A percentile compares a stretch with the other conserved stretches of the same genome.
These are phyloP conservation scores for Candida vartiovaarae DNA, from an alignment of 805 yeast genomes.

Conservation along the genomic window DNA sequence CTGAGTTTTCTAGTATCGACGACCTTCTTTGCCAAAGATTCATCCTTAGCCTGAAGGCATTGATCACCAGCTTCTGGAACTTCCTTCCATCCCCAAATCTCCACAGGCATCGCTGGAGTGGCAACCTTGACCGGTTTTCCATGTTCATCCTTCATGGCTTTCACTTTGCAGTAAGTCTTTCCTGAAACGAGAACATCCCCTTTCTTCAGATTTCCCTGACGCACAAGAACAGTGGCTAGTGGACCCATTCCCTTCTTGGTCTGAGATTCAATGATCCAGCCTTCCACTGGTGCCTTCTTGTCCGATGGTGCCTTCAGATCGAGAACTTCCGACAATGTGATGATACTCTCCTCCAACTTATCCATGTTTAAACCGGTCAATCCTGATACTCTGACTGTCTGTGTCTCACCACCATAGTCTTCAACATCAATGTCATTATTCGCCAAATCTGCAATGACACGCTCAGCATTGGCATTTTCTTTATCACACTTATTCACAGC, in stretches of 20 bases:
- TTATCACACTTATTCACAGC: constrained; percentile 92
- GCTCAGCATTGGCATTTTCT: constrained; percentile 65
- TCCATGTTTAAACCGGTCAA: constrained; percentile 88
- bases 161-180: constrained; percentile 75
- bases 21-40: constrained; percentile 69
- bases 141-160: constrained; percentile 66
- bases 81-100: constrained; percentile 90
- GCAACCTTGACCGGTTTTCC: constrained; percentile 61
- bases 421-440: constrained; percentile 77
- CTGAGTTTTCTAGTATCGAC: constrained; percentile 59
- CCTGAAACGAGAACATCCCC: constrained; percentile 85
- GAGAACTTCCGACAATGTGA: constrained; percentile 74
- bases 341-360: constrained; percentile 80
- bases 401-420: constrained; percentile 93
- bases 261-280: constrained; percentile 85
- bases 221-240: constrained; percentile 77
- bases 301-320: constrained; percentile 62
- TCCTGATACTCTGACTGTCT: constrained; percentile 82
- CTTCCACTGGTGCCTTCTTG: constrained; percentile 52
- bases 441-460: constrained; percentile 72
- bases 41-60: constrained; percentile 68
- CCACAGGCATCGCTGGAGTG: constrained; percentile 85
- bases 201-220: constrained; percentile 64
- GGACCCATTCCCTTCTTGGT: constrained; percentile 77
- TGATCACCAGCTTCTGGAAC: constrained; percentile 89